Conservation (phyloP, 1,139 yeast species). For the Blastobotrys serpentis region DNA sequence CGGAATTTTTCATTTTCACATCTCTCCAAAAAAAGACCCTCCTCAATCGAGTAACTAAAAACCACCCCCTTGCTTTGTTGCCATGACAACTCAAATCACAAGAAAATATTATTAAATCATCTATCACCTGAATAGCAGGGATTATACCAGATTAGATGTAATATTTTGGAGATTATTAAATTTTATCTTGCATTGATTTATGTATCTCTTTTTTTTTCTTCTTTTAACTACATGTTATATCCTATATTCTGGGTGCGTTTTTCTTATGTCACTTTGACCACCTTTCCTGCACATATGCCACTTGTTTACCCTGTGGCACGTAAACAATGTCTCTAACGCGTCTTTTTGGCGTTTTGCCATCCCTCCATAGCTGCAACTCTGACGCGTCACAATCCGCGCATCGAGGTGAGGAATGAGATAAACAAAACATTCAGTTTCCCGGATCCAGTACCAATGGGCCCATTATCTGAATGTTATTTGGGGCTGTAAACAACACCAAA, state of each 20-base stretch:
- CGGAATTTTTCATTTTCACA: slow-evolving; percentile 1
- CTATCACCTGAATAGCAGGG: background rate
- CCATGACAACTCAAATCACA: slow-evolving; percentile 3
- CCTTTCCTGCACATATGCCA: background rate
- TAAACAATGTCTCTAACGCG: background rate
- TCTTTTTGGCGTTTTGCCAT: slow-evolving; percentile 1
- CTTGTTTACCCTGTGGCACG: slow-evolving; percentile 2
- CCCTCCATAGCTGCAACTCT: background rate
- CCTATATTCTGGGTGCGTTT: background rate
- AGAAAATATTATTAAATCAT: too few species aligned
- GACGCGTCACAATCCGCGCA: too few species aligned
- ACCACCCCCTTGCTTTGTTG: slow-evolving; percentile 11
- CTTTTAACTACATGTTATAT: background rate
- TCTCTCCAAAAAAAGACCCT: background rate
- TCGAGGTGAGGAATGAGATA: slow-evolving; percentile 1
- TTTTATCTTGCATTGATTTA: background rate
- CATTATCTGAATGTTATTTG: too few species aligned
- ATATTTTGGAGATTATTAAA: background rate
- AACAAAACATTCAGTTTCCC: background rate
- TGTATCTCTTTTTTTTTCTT: background rate
- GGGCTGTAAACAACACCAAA: too few species aligned
- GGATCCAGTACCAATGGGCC: too few species aligned
- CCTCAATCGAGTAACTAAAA: background rate
- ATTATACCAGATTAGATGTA: slow-evolving; percentile 3
- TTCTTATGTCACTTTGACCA: background rate